These are phyloP conservation scores for Cordyceps militaris DNA, from an alignment of 2,329 filamentous ascomycete species.

Conservation along the genomic window DNA sequence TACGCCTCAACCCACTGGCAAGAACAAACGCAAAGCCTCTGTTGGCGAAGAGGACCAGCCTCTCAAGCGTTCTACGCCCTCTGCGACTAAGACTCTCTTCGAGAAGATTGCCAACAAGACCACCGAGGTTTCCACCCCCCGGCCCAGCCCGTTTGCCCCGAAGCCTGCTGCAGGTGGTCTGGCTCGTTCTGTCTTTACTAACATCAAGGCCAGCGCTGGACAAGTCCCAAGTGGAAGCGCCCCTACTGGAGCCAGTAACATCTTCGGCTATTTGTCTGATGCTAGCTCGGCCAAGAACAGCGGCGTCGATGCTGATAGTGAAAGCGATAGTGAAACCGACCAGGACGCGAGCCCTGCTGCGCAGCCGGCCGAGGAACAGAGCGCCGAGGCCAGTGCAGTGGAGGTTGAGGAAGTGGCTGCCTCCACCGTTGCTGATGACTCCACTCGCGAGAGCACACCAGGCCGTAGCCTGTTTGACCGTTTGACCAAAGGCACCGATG, in stretches of 20 bases:
- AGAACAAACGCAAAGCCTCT: constrained; percentile 48
- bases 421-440: constrained; percentile 17
- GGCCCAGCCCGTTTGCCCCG: constrained; percentile 27
- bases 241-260: constrained; percentile 35
- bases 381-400: constrained; percentile 35
- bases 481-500: constrained; percentile 42
- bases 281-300: constrained; percentile 49
- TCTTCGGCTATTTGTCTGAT: constrained; percentile 55
- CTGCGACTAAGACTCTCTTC: constrained; percentile 49
- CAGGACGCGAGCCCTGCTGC: constrained; percentile 36
- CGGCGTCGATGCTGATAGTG: constrained; percentile 40
- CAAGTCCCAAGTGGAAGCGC: constrained; percentile 14
- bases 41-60: constrained; percentile 43
- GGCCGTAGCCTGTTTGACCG: constrained; percentile 50
- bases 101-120: constrained; percentile 50
- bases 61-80: constrained; percentile 42
- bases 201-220: constrained; percentile 27
- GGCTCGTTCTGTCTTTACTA: constrained; percentile 37
- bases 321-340: constrained; percentile 40
- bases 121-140: constrained; percentile 23
- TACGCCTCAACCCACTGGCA: constrained; percentile 28
- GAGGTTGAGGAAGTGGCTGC: constrained; percentile 34
- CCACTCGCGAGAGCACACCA: constrained; percentile 37
- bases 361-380: constrained; percentile 37
- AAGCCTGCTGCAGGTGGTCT: constrained; percentile 32